These are phyloP conservation scores for Calonectria naviculata DNA, from an alignment of 2,329 filamentous ascomycete species.

Conservation along the genomic window DNA sequence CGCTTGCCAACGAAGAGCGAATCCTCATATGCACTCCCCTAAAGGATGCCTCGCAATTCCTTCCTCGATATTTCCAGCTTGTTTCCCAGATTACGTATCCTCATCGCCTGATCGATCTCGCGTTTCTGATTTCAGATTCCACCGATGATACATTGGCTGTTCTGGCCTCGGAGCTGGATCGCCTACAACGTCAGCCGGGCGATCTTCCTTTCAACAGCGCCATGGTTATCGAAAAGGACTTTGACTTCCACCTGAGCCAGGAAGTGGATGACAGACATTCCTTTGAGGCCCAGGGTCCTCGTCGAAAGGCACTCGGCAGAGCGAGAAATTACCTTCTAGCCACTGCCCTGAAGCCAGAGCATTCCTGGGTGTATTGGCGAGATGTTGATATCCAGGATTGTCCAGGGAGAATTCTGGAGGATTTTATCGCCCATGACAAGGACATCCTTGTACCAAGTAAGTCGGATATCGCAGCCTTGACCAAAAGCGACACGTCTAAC, in stretches of 20 bases:
- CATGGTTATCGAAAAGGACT: slow-evolving; percentile 91
- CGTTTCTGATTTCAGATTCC: slow-evolving; percentile 93
- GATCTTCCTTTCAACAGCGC: slow-evolving; percentile 88
- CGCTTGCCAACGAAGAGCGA: slow-evolving; percentile 83
- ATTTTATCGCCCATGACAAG: slow-evolving; percentile 93
- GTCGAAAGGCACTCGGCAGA: slow-evolving; percentile 88
- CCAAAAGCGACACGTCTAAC: slow-evolving; percentile 36
- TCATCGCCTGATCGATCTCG: slow-evolving; percentile 93
- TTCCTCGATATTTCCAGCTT: slow-evolving; percentile 94
- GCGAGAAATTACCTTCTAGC: slow-evolving; percentile 93
- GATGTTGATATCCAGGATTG: slow-evolving; percentile 97
- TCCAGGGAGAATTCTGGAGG: slow-evolving; percentile 87
- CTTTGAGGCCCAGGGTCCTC: slow-evolving; percentile 88
- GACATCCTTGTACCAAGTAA: slow-evolving; percentile 95
- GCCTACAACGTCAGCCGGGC: slow-evolving; percentile 85
- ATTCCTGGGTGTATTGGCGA: slow-evolving; percentile 99
- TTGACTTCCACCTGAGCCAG: slow-evolving; percentile 80
- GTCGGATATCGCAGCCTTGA: slow-evolving; percentile 42
- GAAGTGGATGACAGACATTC: slow-evolving; percentile 85
- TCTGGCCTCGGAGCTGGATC: slow-evolving; percentile 84
- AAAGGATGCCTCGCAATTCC: slow-evolving; percentile 85
- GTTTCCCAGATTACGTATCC: slow-evolving; percentile 91
- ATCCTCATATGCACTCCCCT: slow-evolving; percentile 93
- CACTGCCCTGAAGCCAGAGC: slow-evolving; percentile 87
- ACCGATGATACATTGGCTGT: slow-evolving; percentile 92